These are phyloP conservation scores for Physcomitrium patens DNA, from an alignment of 225 moss, liverwort and hornwort genomes.

Conservation along the genomic window DNA sequence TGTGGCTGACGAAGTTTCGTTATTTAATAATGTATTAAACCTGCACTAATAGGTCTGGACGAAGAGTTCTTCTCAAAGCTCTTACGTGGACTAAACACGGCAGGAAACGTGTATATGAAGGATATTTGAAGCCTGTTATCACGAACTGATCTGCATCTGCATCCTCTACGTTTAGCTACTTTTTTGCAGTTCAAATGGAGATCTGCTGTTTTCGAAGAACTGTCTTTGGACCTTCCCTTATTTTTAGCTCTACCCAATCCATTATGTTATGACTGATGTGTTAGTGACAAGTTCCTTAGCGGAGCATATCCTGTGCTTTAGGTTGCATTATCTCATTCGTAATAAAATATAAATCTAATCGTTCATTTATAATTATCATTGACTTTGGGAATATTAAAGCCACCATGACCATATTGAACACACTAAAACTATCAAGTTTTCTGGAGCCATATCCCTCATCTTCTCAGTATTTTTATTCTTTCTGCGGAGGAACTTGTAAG, in stretches of 20 bases:
- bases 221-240: background rate
- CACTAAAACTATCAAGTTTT: too few species aligned
- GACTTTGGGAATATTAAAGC: too few species aligned
- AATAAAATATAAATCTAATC: too few species aligned
- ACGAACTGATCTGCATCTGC: conserved; percentile 1
- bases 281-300: background rate
- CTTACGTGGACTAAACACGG: background rate
- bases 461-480: too few species aligned
- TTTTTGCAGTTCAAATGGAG: background rate
- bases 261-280: background rate
- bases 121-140: conserved; percentile 9
- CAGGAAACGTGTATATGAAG: background rate
- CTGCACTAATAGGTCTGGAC: background rate
- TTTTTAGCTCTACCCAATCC: background rate
- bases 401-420: too few species aligned
- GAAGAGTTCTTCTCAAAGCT: conserved; percentile 1
- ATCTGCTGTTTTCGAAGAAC: background rate
- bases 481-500: too few species aligned
- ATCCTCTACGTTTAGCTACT: background rate
- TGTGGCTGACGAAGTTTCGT: background rate
- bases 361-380: too few species aligned
- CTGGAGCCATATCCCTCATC: too few species aligned
- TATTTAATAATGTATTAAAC: background rate
- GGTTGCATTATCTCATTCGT: too few species aligned
- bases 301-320: background rate